Base-by-base conservation (phyloP, 2,329 filamentous ascomycete genomes). In the Plectosphaerella cucumerina region DNA sequence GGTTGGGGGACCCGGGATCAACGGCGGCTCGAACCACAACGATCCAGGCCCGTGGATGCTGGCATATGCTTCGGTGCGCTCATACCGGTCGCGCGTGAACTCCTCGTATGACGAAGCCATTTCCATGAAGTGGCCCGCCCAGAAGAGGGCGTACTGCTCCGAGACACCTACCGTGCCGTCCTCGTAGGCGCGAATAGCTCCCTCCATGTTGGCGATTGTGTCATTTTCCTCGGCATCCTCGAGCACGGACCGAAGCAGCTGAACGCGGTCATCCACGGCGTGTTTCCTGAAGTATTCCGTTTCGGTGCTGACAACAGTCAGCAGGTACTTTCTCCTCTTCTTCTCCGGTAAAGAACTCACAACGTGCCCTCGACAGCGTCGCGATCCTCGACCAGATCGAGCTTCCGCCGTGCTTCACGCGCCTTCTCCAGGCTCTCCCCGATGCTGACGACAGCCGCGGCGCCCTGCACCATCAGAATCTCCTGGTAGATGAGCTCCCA, bases 11-110 rank as follows among this genome's bases (percentile, higher is more conserved):
- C 47, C 56, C 3, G 23, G 57, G 15, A 44, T 46, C 2, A 76
- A 60, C 1, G 74, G 73, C 4, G 69, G 66, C 52, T 77, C 73
- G 49, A 70, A 71, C 73, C 73, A 77, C 12, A 76, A 63, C 69
- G 70, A 75, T 9, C 71, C 72, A 1, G 62, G 58, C 2, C 73
- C 73, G 54, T 72, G 53, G 11, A 55, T 42, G 4, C 56, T 59
- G 34, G 46, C 58, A 50, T 75, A 76, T 2, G 59, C 61, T 50
- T 72, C 68, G 11, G 76, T 64, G 21, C 71, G 66, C 15, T 64
- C 64, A 11, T 53, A 50, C 51, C 74, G 67, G 58, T 74, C 65
- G 5, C 44, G 18, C 20, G 66, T 65, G 60, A 75, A 74, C 21
- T 67, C 65, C 43, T 51, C 53, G 50, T 73, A 74, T 6, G 61